Evolutionary conservation across 2,329 filamentous ascomycete genomes (phyloP).

Genomic region (Akanthomyces dipterigenus): DNA sequence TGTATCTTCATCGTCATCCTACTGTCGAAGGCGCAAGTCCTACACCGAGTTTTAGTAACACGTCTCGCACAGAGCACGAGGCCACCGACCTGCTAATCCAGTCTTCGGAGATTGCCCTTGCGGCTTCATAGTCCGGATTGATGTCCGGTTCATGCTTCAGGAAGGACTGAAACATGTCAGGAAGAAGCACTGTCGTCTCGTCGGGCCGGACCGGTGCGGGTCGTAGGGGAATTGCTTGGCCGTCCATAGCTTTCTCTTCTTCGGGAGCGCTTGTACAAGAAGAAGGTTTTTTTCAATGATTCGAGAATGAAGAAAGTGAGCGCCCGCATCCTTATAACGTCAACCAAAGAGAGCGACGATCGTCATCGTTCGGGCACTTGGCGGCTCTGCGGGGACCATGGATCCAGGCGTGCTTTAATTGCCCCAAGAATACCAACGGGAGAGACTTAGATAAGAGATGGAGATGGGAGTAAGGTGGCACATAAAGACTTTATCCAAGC

Average conservation of each 20-base stretch:
- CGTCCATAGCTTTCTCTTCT: background rate
- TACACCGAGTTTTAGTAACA: background rate
- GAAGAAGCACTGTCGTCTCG: constrained; percentile 12
- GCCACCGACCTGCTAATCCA: constrained; percentile 13
- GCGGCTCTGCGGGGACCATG: too few species aligned
- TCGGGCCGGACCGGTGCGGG: background rate
- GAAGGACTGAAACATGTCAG: constrained; percentile 18
- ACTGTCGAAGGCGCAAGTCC: constrained; percentile 14
- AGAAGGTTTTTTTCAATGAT: too few species aligned
- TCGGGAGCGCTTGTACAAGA: background rate
- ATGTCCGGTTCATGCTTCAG: constrained; percentile 12
- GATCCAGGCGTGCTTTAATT: too few species aligned
- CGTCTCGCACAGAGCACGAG: background rate
- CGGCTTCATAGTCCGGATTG: constrained; percentile 15
- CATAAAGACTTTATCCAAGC: too few species aligned
- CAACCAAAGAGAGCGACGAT: too few species aligned
- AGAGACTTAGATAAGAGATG: too few species aligned
- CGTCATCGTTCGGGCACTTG: too few species aligned
- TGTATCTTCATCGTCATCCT: constrained; percentile 14
- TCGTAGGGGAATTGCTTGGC: background rate
- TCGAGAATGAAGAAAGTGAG: too few species aligned
- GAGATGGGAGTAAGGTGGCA: too few species aligned
- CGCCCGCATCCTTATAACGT: too few species aligned
- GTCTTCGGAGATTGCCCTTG: constrained; percentile 16
- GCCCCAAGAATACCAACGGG: too few species aligned